Evolutionary conservation across 2,329 filamentous ascomycete species (phyloP), one percentile per base, ranked within the genome.

Genomic region (Fusarium torulosum): DNA sequence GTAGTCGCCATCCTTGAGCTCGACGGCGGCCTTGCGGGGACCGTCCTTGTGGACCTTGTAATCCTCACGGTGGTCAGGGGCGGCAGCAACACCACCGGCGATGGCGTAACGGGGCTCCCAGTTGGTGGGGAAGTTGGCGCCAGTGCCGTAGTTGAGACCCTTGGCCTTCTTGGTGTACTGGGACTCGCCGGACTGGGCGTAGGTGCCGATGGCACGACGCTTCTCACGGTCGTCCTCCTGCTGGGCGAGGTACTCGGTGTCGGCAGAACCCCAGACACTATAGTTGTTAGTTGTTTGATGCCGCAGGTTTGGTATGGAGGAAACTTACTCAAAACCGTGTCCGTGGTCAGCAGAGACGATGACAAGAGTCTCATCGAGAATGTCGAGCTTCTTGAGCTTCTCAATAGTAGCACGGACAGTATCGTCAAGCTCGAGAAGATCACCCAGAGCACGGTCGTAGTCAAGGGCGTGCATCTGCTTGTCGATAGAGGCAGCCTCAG

Each of bases 381-480:
- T 84, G 59, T 86, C 86, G 8, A 93, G 82, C 31, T 84, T 80
- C 72, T 87, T 83, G 42, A 96, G 88, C 75, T 92, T 89, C 45
- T 84, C 84, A 53, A 95, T 84, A 4, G 92, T 93, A 19, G 91
- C 91, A 52, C 88, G 88, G 70, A 96, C 82, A 6, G 93, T 94
- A 79, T 96, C 92, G 75, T 96, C 92, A 33, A 96, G 86, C 80
- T 96, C 93, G 40, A 96, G 87, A 2, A 96, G 87, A 72, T 96
- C 93, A 54, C 91, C 93, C 0, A 96, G 88, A 1, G 93, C 91
- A 53, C 93, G 91, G 79, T 96, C 91, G 76, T 96, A 96, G 81
- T 96, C 93, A 20, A 96, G 86, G 3, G 83, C 78, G 80, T 96
- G 93, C 92, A 96, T 96, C 84, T 93, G 90, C 84, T 96, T 96